These are phyloP conservation scores for Tolypocladium sp. DNA, from an alignment of 2,329 filamentous ascomycete genomes.

Conservation along the genomic window DNA sequence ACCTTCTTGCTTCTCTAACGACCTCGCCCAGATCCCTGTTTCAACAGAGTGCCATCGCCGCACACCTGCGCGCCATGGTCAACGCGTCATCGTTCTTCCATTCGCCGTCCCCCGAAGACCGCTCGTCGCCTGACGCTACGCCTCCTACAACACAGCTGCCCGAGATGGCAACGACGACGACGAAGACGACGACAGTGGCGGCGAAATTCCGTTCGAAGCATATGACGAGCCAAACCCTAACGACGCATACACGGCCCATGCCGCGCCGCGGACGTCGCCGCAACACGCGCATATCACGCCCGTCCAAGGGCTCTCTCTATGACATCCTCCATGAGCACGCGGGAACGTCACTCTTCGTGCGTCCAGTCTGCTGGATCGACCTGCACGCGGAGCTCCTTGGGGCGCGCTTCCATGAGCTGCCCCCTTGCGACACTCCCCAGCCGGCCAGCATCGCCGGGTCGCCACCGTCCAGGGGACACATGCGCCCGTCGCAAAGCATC, in stretches of 20 bases:
- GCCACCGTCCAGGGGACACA: constrained; percentile 24
- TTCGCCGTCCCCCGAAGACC: not conserved
- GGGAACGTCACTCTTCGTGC: constrained; percentile 37
- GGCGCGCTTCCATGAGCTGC: constrained; percentile 33
- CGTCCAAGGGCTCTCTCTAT: constrained; percentile 40
- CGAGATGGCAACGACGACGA: constrained; percentile 10
- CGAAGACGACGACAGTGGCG: constrained; percentile 11
- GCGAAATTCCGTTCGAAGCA: not conserved
- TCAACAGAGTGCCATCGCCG: constrained; percentile 15
- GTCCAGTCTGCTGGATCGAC: constrained; percentile 49
- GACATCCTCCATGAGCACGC: constrained; percentile 41
- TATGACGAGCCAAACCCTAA: not conserved
- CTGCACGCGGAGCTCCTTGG: constrained; percentile 37
- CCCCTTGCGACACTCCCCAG: constrained; percentile 30
- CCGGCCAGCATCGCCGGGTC: constrained; percentile 23
- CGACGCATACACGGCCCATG: not conserved
- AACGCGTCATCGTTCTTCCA: constrained; percentile 10
- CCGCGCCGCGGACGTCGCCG: not conserved
- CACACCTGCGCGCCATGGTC: constrained; percentile 19
- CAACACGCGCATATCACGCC: constrained; percentile 21
- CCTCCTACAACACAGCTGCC: constrained; percentile 16
- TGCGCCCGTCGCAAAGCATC: constrained; percentile 31
- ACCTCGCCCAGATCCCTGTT: constrained; percentile 8
- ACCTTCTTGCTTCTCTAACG: not conserved
- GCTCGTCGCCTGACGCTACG: constrained; percentile 8